Evolutionary conservation across 805 yeast genomes (phyloP), one percentile per base, ranked within the genome.

Genomic region (Lipomyces orientalis): DNA sequence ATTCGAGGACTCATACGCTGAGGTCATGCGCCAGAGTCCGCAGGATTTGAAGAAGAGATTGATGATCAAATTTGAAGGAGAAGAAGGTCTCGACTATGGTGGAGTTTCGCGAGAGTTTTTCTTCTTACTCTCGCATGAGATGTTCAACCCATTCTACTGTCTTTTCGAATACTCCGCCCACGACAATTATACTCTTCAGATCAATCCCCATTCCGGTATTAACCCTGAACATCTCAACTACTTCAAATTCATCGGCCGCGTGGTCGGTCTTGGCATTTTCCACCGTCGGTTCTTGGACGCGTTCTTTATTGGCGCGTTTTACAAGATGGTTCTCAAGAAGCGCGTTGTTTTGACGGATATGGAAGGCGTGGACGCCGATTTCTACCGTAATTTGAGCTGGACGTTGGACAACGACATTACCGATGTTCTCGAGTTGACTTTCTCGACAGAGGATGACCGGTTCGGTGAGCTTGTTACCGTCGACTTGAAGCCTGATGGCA

Each of bases 51-150:
- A 95, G 86, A 95, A 95, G 84, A 86, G 99, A 78, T 83, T 95
- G 71, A 95, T 95, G 99, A 95, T 95, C 80, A 93, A 94, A 79
- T 95, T 95, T 76, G 99, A 95, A 75, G 99, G 99, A 69, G 99
- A 95, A 82, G 99, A 95, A 83, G 99, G 99, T 80, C 86, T 95
- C 75, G 99, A 95, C 83, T 95, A 95, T 78, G 99, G 99, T 85
- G 99, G 99, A 78, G 98, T 95, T 70, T 92, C 98, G 37, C 87
- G 99, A 82, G 99, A 95, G 80, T 95, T 92, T 80, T 95, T 95
- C 89, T 95, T 93, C 82, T 84, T 93, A 77, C 84, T 95, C 73
- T 93, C 98, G 2, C 99, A 95, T 78, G 98, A 95, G 80, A 95
- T 95, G 97, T 95, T 95, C 80, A 93, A 95, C 78, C 99, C 99